A percentile compares a stretch with the other conserved stretches of the same genome.
These are phyloP conservation scores for Sonneratia caseolaris DNA, from an alignment of 345 rosid species.

Conservation along the genomic window DNA sequence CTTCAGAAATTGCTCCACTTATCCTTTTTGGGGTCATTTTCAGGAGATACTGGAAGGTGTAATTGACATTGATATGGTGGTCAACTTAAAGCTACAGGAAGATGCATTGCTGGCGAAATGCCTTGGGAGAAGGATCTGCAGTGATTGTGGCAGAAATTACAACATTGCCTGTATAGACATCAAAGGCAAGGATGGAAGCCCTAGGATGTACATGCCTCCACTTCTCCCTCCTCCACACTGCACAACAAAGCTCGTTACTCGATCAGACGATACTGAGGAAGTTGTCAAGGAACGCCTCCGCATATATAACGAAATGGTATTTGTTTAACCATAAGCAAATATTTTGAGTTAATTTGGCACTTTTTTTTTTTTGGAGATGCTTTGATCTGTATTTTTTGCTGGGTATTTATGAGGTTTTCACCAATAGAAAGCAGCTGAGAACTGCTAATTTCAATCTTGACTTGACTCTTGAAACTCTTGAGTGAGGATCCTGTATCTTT, in stretches of 20 bases:
- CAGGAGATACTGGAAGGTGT: constrained; percentile 95
- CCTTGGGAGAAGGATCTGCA: constrained; percentile 88
- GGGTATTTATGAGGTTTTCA: no score
- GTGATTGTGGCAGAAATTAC: constrained; percentile 81
- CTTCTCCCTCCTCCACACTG: constrained; percentile 96
- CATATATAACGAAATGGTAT: constrained; percentile 67
- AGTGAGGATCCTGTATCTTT: no score
- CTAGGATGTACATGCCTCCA: constrained; percentile 86
- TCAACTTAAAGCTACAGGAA: constrained; percentile 76
- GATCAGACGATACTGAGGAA: constrained; percentile 87
- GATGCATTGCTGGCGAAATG: constrained; percentile 92
- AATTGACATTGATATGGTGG: constrained; percentile 63
- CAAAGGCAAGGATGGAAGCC: constrained; percentile 63
- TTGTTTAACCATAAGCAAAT: no score
- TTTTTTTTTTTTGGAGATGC: no score
- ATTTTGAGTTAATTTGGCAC: no score
- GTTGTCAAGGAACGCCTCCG: constrained; percentile 80
- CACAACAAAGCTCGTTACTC: constrained; percentile 66
- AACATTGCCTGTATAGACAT: constrained; percentile 82
- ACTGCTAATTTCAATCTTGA: no score
- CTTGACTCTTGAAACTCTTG: no score
- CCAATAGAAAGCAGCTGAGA: no score
- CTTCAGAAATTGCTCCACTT: neutral
- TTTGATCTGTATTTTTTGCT: no score
- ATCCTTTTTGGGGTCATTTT: constrained; percentile 1